phyloP scores from a whole-genome alignment of 805 yeast species.

The Wickerhamiella australiensis region DNA sequence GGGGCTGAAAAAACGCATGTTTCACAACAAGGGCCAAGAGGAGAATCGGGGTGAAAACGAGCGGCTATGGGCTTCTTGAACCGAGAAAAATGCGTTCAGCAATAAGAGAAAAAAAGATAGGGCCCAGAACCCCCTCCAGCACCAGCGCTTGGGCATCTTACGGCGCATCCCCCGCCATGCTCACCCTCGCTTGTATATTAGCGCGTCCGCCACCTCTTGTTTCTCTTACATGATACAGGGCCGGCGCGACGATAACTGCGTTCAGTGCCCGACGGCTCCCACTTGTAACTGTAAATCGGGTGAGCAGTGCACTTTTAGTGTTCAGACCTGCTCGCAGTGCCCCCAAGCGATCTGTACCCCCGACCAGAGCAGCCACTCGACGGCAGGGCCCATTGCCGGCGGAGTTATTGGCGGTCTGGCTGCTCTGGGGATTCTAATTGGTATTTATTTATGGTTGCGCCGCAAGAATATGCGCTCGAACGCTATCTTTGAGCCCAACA shows the following conservation, averaged over 20 bases:
- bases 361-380: constrained; percentile 7
- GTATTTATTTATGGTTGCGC: constrained; percentile 25
- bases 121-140: too few species aligned
- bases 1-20: constrained; percentile 3
- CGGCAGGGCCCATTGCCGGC: constrained; percentile 52
- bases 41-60: not conserved
- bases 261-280: constrained; percentile 24
- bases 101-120: too few species aligned
- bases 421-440: constrained; percentile 32
- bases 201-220: not conserved
- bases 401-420: constrained; percentile 57
- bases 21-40: not conserved
- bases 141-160: too few species aligned
- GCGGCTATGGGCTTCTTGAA: not conserved
- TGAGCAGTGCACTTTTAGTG: constrained; percentile 44
- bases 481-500: constrained; percentile 1
- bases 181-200: not conserved
- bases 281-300: constrained; percentile 35
- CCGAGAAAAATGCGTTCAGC: too few species aligned
- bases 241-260: constrained; percentile 18
- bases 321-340: constrained; percentile 47
- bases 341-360: constrained; percentile 40
- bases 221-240: constrained; percentile 5
- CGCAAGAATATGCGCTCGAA: constrained; percentile 2
- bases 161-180: not conserved